A percentile compares a stretch with the other conserved stretches of the same genome.
Evolutionary conservation across 2,329 filamentous ascomycete species (phyloP).

Genomic region (Didymella pinodella): DNA sequence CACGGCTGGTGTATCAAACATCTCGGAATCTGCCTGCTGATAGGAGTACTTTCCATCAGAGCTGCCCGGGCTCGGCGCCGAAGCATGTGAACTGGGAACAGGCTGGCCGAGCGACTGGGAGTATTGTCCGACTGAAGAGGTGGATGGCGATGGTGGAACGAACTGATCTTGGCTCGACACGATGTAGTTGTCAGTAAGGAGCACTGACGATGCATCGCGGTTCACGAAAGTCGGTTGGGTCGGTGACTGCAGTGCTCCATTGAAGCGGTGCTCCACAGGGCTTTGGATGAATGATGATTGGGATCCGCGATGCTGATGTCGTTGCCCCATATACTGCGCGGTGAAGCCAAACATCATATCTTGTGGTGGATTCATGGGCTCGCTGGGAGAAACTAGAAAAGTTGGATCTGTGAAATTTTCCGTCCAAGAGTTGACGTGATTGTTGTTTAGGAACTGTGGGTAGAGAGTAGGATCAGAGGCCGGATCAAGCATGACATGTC

Average conservation of each 20-base stretch:
- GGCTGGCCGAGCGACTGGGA: slow-evolving; percentile 32
- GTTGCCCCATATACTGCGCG: slow-evolving; percentile 26
- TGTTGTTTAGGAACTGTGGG: slow-evolving; percentile 25
- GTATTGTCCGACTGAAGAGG: slow-evolving; percentile 33
- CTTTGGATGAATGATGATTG: slow-evolving; percentile 25
- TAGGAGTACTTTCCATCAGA: slow-evolving; percentile 42
- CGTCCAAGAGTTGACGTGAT: slow-evolving; percentile 37
- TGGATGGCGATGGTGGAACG: slow-evolving; percentile 32
- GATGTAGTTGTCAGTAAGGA: slow-evolving; percentile 40
- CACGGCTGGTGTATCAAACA: slow-evolving; percentile 29
- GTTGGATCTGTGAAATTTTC: slow-evolving; percentile 39
- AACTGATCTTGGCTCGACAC: slow-evolving; percentile 27
- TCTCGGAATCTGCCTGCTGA: slow-evolving; percentile 36
- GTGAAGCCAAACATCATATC: slow-evolving; percentile 33
- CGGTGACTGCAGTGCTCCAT: slow-evolving; percentile 36
- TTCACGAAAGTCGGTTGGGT: slow-evolving; percentile 40
- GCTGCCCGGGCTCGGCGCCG: slow-evolving; percentile 41
- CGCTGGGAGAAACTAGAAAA: slow-evolving; percentile 41
- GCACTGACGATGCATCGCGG: slow-evolving; percentile 34
- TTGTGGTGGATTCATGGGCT: slow-evolving; percentile 34
- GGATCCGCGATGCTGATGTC: slow-evolving; percentile 25
- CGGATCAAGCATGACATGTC: slow-evolving; percentile 42
- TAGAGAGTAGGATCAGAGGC: slow-evolving; percentile 39
- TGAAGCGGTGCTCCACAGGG: slow-evolving; percentile 36
- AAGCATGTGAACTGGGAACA: slow-evolving; percentile 34